Evolutionary conservation across 2,329 filamentous ascomycete species (phyloP).

Genomic region (Calonectria crousiana): DNA sequence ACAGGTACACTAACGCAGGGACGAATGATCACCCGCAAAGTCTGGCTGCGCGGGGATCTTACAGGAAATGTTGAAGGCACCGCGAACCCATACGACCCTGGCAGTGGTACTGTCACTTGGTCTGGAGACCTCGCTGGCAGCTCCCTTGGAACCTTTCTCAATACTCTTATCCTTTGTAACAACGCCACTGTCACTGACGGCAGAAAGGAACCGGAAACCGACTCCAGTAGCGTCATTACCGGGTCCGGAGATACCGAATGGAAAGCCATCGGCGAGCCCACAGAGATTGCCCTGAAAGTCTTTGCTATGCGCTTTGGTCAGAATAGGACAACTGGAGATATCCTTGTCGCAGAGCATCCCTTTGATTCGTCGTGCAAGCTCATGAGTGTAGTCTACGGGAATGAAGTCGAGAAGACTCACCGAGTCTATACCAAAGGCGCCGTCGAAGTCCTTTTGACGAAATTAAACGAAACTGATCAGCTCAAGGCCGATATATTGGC

Average conservation of each 20-base stretch:
- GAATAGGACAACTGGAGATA: slow-evolving; percentile 58
- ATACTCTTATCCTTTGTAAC: slow-evolving; percentile 73
- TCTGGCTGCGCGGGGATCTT: slow-evolving; percentile 69
- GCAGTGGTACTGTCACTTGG: slow-evolving; percentile 64
- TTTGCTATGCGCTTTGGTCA: slow-evolving; percentile 77
- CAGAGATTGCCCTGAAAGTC: slow-evolving; percentile 80
- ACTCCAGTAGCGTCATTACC: slow-evolving; percentile 61
- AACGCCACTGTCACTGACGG: slow-evolving; percentile 63
- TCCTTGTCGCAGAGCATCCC: slow-evolving; percentile 73
- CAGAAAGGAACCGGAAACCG: slow-evolving; percentile 60
- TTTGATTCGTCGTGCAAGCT: slow-evolving; percentile 81
- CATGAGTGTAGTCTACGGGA: slow-evolving; percentile 77
- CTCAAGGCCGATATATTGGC: slow-evolving; percentile 60
- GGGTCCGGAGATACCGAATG: slow-evolving; percentile 60
- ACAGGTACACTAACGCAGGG: slow-evolving; percentile 76
- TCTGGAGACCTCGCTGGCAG: slow-evolving; percentile 54
- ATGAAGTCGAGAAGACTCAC: slow-evolving; percentile 47
- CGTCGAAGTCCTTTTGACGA: slow-evolving; percentile 67
- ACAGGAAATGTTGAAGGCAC: slow-evolving; percentile 66
- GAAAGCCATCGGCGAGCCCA: slow-evolving; percentile 75
- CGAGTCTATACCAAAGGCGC: slow-evolving; percentile 70
- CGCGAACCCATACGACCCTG: slow-evolving; percentile 72
- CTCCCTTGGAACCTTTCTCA: slow-evolving; percentile 61
- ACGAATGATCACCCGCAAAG: slow-evolving; percentile 74
- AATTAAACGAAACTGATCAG: slow-evolving; percentile 61